A percentile compares a stretch with the other conserved stretches of the same genome.
phyloP scores from a whole-genome alignment of 1,284 basidiomycete genomes.

The Boletellus deceptivus region DNA sequence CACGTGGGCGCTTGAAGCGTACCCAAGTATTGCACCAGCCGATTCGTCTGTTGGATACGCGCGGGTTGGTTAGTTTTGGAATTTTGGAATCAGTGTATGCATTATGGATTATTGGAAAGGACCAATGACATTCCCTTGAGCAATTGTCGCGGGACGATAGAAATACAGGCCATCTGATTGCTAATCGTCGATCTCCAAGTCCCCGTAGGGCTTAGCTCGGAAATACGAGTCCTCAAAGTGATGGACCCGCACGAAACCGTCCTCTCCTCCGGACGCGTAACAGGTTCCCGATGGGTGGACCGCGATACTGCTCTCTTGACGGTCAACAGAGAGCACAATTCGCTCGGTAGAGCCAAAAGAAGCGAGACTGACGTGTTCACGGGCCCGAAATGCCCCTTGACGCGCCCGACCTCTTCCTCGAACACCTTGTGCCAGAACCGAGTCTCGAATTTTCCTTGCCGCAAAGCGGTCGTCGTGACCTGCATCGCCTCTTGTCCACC shows the following conservation, averaged over 20 bases:
- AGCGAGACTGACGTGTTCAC: slow-evolving; percentile 82
- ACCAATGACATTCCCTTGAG: neutral
- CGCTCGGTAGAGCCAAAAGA: no score
- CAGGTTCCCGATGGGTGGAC: slow-evolving; percentile 87
- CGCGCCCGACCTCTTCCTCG: slow-evolving; percentile 96
- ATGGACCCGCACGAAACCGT: slow-evolving; percentile 92
- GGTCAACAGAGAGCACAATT: neutral
- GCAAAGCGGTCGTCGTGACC: slow-evolving; percentile 91
- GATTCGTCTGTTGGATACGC: neutral
- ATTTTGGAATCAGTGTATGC: no score
- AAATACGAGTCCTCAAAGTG: slow-evolving; percentile 93
- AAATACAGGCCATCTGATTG: neutral
- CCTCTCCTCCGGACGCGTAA: slow-evolving; percentile 96
- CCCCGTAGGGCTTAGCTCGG: slow-evolving; percentile 86
- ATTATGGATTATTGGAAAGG: no score
- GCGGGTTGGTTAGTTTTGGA: neutral
- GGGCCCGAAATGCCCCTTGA: slow-evolving; percentile 96
- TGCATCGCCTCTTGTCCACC: slow-evolving; percentile 98
- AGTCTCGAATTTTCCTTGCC: slow-evolving; percentile 98
- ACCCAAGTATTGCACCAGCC: neutral
- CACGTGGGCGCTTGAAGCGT: slow-evolving; percentile 26
- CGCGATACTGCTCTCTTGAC: slow-evolving; percentile 62
- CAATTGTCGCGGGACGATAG: no score
- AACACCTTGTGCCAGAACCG: slow-evolving; percentile 99
- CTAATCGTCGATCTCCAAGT: slow-evolving; percentile 65